Percentiles rank a stretch among this genome's conserved stretches.
Evolutionary conservation across 306 rosid genomes (phyloP).

Genomic region (Luffa aegyptiaca): DNA sequence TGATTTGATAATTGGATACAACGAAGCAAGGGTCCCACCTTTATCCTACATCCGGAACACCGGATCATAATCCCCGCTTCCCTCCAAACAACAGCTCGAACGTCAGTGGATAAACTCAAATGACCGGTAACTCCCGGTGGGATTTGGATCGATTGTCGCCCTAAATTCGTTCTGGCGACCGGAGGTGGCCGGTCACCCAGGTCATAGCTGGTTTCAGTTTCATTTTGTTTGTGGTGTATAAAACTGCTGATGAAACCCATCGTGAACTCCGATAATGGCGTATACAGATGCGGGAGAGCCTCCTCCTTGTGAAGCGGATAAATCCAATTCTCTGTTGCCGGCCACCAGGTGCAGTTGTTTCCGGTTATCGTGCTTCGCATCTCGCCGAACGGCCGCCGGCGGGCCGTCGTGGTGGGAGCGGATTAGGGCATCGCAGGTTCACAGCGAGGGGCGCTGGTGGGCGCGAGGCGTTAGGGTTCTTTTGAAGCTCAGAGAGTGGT

Average conservation of each 20-base stretch:
- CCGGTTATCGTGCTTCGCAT: conserved; percentile 51
- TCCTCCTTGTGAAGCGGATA: conserved; percentile 20
- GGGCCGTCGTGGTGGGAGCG: conserved; percentile 67
- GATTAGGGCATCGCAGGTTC: conserved; percentile 19
- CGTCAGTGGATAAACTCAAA: neutral
- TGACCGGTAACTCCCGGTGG: conserved; percentile 9
- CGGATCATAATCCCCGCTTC: neutral
- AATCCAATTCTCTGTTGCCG: conserved; percentile 20
- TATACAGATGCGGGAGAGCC: conserved; percentile 30
- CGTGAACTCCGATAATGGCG: conserved; percentile 16
- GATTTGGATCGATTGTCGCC: neutral
- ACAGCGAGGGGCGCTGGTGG: conserved; percentile 54
- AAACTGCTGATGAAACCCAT: neutral
- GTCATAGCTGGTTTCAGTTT: conserved; percentile 1
- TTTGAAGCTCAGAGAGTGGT: conserved; percentile 73
- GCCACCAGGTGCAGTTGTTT: conserved; percentile 41
- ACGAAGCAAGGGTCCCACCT: neutral
- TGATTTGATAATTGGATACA: neutral
- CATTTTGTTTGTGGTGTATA: neutral
- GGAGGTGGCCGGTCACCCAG: neutral
- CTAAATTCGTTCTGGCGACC: neutral
- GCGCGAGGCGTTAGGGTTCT: conserved; percentile 40
- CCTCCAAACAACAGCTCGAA: neutral
- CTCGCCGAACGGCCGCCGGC: conserved; percentile 23
- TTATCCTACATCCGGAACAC: neutral